These are phyloP conservation scores for Tolypocladium album DNA, from an alignment of 2,329 filamentous ascomycete species.

Conservation along the genomic window DNA sequence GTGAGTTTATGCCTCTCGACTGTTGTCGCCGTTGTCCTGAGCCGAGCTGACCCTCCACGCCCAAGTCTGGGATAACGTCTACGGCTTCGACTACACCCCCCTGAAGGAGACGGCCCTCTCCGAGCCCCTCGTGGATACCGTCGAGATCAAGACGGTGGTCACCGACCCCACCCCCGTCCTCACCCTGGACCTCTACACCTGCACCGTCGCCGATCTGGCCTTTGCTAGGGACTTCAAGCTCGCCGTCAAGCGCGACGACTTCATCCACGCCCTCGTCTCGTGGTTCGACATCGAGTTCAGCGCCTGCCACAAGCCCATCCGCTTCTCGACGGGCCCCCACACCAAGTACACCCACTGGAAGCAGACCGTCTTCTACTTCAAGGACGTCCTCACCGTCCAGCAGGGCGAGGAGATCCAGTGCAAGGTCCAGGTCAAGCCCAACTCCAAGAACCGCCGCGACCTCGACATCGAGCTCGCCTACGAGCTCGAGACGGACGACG, in stretches of 20 bases:
- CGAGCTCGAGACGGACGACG: slow-evolving; percentile 66
- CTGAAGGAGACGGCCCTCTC: slow-evolving; percentile 89
- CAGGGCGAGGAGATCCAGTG: slow-evolving; percentile 71
- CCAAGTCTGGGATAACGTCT: slow-evolving; percentile 97
- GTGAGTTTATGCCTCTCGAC: slow-evolving; percentile 43
- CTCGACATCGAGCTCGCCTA: slow-evolving; percentile 86
- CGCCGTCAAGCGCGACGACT: slow-evolving; percentile 74
- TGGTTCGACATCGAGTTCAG: slow-evolving; percentile 99
- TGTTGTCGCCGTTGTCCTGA: too few relatives aligned
- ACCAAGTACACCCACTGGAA: slow-evolving; percentile 99
- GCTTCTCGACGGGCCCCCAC: slow-evolving; percentile 93
- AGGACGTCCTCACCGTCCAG: slow-evolving; percentile 85
- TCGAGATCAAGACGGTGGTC: slow-evolving; percentile 93
- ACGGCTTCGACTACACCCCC: slow-evolving; percentile 92
- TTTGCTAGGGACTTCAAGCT: slow-evolving; percentile 75
- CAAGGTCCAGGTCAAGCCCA: slow-evolving; percentile 72
- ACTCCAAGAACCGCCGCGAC: slow-evolving; percentile 88
- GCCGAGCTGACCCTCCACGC: neutral
- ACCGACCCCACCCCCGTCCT: slow-evolving; percentile 81
- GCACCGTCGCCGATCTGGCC: slow-evolving; percentile 70
- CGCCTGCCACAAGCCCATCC: slow-evolving; percentile 94
- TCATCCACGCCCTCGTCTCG: slow-evolving; percentile 88
- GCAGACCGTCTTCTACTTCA: slow-evolving; percentile 97
- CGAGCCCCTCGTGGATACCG: slow-evolving; percentile 93
- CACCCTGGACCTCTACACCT: slow-evolving; percentile 87